phyloP scores from a whole-genome alignment of 257 asterid species.

The Gentiana dahurica region DNA sequence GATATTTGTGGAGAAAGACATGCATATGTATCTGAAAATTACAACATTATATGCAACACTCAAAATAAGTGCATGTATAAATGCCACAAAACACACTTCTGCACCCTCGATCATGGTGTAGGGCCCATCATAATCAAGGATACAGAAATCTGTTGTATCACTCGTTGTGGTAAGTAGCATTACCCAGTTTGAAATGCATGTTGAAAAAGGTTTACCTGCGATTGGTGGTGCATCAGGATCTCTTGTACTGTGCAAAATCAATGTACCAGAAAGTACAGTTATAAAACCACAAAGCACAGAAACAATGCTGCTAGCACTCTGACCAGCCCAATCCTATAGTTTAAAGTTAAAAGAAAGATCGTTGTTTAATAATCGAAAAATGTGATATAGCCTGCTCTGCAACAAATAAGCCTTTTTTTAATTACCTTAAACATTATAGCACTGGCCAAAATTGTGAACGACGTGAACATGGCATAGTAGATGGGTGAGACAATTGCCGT shows the following conservation, averaged over 20 bases:
- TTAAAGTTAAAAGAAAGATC: background rate
- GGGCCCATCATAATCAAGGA: no score
- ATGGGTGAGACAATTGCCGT: conserved; percentile 81
- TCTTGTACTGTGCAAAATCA: conserved; percentile 72
- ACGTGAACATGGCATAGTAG: conserved; percentile 88
- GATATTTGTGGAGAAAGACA: conserved; percentile 72
- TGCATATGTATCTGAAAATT: conserved; percentile 43
- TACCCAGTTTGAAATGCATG: no score
- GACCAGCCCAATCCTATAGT: conserved; percentile 82
- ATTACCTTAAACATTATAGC: conserved; percentile 93
- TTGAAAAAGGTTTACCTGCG: conserved; percentile 30
- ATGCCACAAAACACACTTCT: no score
- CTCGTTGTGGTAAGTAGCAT: no score
- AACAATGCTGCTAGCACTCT: conserved; percentile 56
- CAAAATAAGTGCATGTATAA: no score
- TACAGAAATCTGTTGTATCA: no score
- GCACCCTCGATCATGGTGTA: no score
- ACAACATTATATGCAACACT: background rate
- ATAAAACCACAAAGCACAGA: conserved; percentile 72
- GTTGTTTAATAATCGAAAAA: no score
- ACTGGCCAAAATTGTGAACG: conserved; percentile 79
- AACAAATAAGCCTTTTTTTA: conserved; percentile 2
- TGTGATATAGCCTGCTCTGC: no score
- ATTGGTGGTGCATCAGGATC: conserved; percentile 43
- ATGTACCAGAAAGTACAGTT: conserved; percentile 79